A percentile compares a stretch with the other conserved stretches of the same genome.
Evolutionary conservation across 768 basidiomycete genomes (phyloP).

Genomic region (Stropharia rugosoannulata): DNA sequence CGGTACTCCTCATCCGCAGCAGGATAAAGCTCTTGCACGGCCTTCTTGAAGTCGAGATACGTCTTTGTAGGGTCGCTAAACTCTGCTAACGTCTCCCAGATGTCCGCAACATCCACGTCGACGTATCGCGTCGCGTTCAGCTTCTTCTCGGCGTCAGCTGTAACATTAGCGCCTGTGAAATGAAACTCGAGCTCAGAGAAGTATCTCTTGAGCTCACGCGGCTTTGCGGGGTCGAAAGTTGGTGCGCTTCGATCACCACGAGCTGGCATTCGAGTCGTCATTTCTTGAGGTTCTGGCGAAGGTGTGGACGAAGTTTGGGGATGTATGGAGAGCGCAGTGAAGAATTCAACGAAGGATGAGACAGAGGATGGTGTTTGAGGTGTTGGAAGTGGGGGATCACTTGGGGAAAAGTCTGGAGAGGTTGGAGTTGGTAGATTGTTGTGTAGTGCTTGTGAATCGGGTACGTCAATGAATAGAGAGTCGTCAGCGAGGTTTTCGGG

Average conservation of each 20-base stretch:
- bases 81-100: conserved; percentile 6
- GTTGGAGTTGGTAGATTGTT: conserved; percentile 7
- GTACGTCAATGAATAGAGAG: conserved; percentile 1
- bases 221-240: conserved; percentile 11
- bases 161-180: neutral
- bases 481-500: conserved; percentile 5
- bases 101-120: neutral
- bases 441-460: neutral
- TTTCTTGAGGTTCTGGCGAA: neutral
- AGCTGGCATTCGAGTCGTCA: conserved; percentile 10
- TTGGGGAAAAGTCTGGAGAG: neutral
- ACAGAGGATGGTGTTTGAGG: conserved; percentile 4
- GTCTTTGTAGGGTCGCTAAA: neutral
- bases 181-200: neutral
- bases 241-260: conserved; percentile 7
- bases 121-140: neutral
- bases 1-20: conserved; percentile 4
- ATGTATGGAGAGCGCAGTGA: neutral
- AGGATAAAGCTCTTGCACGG: conserved; percentile 7
- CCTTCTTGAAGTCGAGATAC: conserved; percentile 8
- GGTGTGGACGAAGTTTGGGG: neutral
- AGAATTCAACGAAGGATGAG: neutral
- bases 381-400: neutral
- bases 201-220: neutral
- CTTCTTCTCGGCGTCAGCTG: neutral